Conservation (phyloP, 2,329 filamentous ascomycete species). For the Cryphonectria naterciae region DNA sequence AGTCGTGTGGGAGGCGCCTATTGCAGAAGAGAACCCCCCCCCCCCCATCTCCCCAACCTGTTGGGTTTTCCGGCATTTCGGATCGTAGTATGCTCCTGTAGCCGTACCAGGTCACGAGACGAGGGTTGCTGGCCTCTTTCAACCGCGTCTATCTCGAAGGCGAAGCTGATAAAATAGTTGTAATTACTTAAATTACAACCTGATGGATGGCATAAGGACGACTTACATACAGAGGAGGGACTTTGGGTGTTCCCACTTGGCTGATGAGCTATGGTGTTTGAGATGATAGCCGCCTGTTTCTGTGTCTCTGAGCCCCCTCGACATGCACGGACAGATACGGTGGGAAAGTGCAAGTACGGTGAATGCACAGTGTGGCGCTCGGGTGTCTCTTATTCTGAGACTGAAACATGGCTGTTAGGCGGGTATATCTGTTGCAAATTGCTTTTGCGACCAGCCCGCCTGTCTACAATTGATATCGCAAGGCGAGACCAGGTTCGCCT, state of each 20-base stretch:
- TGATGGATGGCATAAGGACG: too few species aligned
- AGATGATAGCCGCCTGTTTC: too few species aligned
- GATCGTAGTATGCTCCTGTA: conserved; percentile 11
- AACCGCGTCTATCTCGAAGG: not conserved
- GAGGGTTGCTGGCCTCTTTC: not conserved
- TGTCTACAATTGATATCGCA: not conserved
- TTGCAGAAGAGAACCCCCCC: not conserved
- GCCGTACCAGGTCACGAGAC: not conserved
- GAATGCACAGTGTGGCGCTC: not conserved
- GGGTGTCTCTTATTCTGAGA: not conserved
- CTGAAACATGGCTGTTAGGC: not conserved
- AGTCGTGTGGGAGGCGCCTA: not conserved
- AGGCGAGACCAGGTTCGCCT: not conserved
- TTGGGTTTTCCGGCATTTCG: not conserved
- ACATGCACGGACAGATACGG: too few species aligned
- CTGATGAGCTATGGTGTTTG: too few species aligned
- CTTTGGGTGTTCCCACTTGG: too few species aligned
- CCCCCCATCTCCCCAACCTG: not conserved
- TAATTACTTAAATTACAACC: not conserved
- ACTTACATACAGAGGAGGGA: too few species aligned
- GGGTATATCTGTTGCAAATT: not conserved
- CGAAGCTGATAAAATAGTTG: not conserved
- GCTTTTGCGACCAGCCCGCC: not conserved
- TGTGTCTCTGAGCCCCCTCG: too few species aligned
- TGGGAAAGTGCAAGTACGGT: not conserved